Percentiles rank a stretch among this genome's conserved stretches.
These are phyloP conservation scores for Amborella trichopoda DNA, from an alignment of 164 flowering plant genomes.

Conservation along the genomic window DNA sequence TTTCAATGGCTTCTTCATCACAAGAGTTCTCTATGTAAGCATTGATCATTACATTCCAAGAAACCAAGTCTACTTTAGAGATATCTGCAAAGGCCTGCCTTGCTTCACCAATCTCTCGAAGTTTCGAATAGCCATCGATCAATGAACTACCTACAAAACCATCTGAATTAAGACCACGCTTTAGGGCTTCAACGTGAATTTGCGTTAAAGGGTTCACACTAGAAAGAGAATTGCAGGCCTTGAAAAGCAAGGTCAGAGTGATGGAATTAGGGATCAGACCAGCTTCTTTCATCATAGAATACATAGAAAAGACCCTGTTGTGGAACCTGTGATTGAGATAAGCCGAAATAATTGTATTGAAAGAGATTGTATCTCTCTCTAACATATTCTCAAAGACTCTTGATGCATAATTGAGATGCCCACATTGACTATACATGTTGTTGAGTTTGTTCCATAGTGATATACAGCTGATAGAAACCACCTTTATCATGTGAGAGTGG, in stretches of 20 bases:
- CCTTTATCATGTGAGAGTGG: background rate
- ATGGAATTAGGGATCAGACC: slow-evolving; percentile 13
- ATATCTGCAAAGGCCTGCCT: slow-evolving; percentile 17
- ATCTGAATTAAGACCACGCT: slow-evolving; percentile 13
- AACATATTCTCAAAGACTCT: background rate
- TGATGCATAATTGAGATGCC: background rate
- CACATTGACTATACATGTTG: background rate
- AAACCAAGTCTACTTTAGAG: slow-evolving; percentile 14
- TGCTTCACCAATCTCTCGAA: slow-evolving; percentile 14
- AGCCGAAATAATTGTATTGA: slow-evolving; percentile 8
- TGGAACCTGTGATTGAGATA: background rate
- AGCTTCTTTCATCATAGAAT: slow-evolving; percentile 10
- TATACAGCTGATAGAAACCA: background rate
- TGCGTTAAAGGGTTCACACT: slow-evolving; percentile 3
- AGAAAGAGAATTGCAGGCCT: slow-evolving; percentile 2
- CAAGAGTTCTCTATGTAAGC: slow-evolving; percentile 13
- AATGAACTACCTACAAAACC: slow-evolving; percentile 19
- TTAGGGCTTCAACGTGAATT: slow-evolving; percentile 11
- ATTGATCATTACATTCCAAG: slow-evolving; percentile 23
- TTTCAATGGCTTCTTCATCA: slow-evolving; percentile 12
- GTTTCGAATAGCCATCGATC: slow-evolving; percentile 16
- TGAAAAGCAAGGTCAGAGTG: slow-evolving; percentile 8
- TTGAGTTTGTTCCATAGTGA: background rate
- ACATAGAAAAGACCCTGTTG: background rate
- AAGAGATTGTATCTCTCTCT: slow-evolving; percentile 1